phyloP scores from a whole-genome alignment of 192 early-diverging fungal genomes.

The Coemansia furcata region DNA sequence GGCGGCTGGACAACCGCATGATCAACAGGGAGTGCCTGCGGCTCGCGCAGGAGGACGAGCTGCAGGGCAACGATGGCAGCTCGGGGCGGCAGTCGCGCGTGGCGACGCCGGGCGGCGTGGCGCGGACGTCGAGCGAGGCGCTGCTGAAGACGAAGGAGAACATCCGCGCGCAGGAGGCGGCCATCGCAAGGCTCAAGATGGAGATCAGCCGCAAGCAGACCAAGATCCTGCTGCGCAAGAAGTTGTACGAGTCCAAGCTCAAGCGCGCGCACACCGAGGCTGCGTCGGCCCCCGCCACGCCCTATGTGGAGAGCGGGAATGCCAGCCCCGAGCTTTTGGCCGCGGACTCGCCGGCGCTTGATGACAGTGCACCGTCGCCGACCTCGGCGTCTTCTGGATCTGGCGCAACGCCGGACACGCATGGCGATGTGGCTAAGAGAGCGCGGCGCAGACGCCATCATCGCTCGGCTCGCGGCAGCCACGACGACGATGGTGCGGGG shows the following conservation, averaged over 20 bases:
- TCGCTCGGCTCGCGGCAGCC: not conserved
- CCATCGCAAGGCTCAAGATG: constrained; percentile 35
- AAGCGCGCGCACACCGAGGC: not conserved
- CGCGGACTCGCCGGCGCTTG: not conserved
- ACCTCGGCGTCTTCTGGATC: not conserved
- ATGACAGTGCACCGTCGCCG: not conserved
- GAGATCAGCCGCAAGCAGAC: constrained; percentile 38
- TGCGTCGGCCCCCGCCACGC: constrained; percentile 1
- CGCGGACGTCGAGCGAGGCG: not conserved
- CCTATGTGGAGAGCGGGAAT: not conserved
- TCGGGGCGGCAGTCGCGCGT: not conserved
- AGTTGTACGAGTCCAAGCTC: constrained; percentile 14
- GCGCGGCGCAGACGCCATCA: too few species aligned
- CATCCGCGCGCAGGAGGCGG: constrained; percentile 29
- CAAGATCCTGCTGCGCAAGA: constrained; percentile 22
- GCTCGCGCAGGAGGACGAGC: constrained; percentile 3
- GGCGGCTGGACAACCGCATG: constrained; percentile 10
- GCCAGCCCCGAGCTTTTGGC: not conserved
- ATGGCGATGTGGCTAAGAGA: not conserved
- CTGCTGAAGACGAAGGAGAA: constrained; percentile 21
- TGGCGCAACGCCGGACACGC: not conserved
- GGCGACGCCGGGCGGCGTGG: not conserved
- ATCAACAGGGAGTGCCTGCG: constrained; percentile 17
- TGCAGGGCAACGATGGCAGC: not conserved
- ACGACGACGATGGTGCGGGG: not conserved